Percentiles rank a stretch among this genome's conserved stretches.
These are phyloP conservation scores for Pelargonium hybrid DNA, from an alignment of 441 rosid genomes.

Conservation along the genomic window DNA sequence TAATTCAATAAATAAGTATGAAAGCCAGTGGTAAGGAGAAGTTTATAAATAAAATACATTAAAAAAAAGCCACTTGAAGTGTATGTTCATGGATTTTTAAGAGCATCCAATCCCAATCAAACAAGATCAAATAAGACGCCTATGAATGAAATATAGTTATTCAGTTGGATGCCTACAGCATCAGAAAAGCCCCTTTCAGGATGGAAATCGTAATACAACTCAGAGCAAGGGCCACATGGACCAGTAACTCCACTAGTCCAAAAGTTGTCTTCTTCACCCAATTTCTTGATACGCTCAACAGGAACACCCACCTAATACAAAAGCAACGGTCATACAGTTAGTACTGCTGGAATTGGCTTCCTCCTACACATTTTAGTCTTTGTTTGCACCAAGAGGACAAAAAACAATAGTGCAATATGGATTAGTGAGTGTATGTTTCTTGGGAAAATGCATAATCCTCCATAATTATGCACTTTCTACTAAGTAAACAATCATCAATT, in stretches of 20 bases:
- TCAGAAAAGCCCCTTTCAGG: slow-evolving; percentile 60
- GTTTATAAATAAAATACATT: neutral
- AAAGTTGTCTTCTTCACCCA: slow-evolving; percentile 90
- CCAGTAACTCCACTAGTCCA: slow-evolving; percentile 92
- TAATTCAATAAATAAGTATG: neutral
- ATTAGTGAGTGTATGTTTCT: neutral
- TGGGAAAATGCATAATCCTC: neutral
- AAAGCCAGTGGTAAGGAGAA: neutral
- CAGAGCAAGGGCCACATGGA: slow-evolving; percentile 97
- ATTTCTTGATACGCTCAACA: slow-evolving; percentile 59
- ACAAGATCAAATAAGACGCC: neutral
- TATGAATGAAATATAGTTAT: slow-evolving; percentile 3
- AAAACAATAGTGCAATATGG: neutral
- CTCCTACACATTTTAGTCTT: neutral
- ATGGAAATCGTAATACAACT: slow-evolving; percentile 79
- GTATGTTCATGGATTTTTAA: neutral
- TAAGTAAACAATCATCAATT: neutral
- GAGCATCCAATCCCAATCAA: neutral
- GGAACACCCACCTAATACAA: slow-evolving; percentile 64
- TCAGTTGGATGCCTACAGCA: slow-evolving; percentile 28
- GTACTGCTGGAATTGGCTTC: neutral
- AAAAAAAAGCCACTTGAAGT: neutral
- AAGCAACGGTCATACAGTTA: slow-evolving; percentile 3
- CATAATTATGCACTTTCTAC: neutral
- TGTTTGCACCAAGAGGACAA: neutral